Percentiles rank a stretch among this genome's conserved stretches.
Conservation (phyloP, 1,284 basidiomycete species). For the Leccinum proliferum region DNA sequence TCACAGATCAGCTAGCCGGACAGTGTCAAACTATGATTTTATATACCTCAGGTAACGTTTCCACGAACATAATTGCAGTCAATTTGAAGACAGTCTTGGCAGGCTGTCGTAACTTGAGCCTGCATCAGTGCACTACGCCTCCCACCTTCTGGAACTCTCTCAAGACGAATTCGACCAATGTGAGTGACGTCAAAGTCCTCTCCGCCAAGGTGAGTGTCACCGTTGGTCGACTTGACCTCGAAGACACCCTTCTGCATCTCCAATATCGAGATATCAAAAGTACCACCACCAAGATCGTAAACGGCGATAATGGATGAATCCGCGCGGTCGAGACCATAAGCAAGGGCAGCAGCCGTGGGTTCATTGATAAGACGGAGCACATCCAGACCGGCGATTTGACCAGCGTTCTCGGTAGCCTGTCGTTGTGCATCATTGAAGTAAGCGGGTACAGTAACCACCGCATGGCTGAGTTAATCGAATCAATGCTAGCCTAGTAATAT, state of each 20-base stretch:
- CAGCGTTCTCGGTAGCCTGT: constrained; percentile 97
- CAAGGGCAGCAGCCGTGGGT: constrained; percentile 95
- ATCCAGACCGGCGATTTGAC: constrained; percentile 94
- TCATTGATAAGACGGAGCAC: constrained; percentile 99
- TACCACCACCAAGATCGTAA: constrained; percentile 94
- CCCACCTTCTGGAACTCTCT: constrained; percentile 87
- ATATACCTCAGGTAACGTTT: not conserved
- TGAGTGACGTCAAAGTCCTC: constrained; percentile 96
- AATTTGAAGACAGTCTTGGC: not conserved
- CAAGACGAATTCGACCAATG: constrained; percentile 85
- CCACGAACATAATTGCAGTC: not conserved
- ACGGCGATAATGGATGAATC: constrained; percentile 92
- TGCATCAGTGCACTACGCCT: not conserved
- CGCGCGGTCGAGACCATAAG: constrained; percentile 87
- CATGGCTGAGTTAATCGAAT: constrained; percentile 43
- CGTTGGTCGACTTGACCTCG: constrained; percentile 99
- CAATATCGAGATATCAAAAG: constrained; percentile 97
- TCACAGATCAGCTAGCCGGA: not conserved
- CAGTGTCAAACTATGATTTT: not conserved
- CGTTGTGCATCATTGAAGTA: constrained; percentile 99
- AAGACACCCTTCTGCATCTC: constrained; percentile 99
- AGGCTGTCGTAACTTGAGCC: not conserved
- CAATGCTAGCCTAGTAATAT: not conserved
- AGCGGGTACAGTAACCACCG: constrained; percentile 93
- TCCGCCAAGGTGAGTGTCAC: constrained; percentile 98